A percentile compares a stretch with the other conserved stretches of the same genome.
phyloP scores from a whole-genome alignment of 768 basidiomycete genomes.

The Amanita exitialis region DNA sequence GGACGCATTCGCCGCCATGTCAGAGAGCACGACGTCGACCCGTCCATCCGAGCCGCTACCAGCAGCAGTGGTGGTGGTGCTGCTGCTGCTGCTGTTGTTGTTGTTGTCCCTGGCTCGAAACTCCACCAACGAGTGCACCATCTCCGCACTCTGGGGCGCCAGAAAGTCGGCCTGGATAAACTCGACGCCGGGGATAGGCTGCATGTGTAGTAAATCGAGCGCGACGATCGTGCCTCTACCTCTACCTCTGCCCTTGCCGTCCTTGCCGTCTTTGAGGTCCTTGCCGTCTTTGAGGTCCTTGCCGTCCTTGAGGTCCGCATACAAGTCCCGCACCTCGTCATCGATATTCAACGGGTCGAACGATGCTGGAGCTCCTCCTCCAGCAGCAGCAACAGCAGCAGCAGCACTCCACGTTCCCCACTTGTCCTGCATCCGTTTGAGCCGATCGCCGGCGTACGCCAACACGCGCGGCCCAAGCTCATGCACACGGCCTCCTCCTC shows the following conservation, averaged over 20 bases:
- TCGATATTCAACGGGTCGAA: conserved; percentile 7
- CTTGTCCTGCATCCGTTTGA: background rate
- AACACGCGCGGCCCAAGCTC: background rate
- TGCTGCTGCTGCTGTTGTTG: too few relatives aligned
- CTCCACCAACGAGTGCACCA: conserved; percentile 28
- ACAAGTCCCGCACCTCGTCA: background rate
- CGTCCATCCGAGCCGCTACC: conserved; percentile 26
- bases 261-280: background rate
- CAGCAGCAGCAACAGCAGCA: too few relatives aligned
- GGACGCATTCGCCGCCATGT: conserved; percentile 82
- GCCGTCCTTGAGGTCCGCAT: too few relatives aligned
- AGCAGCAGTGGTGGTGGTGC: too few relatives aligned
- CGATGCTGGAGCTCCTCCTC: too few relatives aligned
- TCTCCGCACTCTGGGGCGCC: conserved; percentile 31
- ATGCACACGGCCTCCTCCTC: too few relatives aligned
- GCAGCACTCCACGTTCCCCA: conserved; percentile 4
- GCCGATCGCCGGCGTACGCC: background rate
- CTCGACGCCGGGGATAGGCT: conserved; percentile 62
- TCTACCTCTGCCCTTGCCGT: background rate
- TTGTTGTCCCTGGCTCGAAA: conserved; percentile 19
- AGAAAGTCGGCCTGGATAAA: conserved; percentile 77
- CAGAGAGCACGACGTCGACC: conserved; percentile 78
- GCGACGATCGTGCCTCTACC: conserved; percentile 42
- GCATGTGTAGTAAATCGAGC: conserved; percentile 71
- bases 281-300: too few relatives aligned